phyloP scores from a whole-genome alignment of 257 asterid genomes.

The Striga asiatica region DNA sequence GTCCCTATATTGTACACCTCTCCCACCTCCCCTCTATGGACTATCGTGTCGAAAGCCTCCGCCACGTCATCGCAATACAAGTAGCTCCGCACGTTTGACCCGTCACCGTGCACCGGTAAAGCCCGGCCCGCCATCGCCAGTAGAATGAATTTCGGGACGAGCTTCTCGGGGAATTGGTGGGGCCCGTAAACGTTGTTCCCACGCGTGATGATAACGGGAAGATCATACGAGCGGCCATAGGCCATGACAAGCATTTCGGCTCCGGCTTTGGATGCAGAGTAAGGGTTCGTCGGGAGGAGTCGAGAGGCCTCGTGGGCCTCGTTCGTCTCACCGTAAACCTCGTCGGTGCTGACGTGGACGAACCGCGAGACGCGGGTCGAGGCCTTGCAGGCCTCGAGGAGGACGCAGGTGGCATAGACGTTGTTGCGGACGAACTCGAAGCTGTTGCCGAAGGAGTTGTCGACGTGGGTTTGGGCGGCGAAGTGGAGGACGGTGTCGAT shows the following conservation, averaged over 20 bases:
- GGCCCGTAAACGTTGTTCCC: slow-evolving; percentile 10
- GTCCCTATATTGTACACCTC: not conserved
- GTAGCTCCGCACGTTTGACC: not conserved
- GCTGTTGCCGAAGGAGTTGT: slow-evolving; percentile 5
- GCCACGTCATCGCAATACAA: not conserved
- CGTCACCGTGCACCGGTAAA: not conserved
- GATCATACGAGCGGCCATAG: slow-evolving; percentile 30
- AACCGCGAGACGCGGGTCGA: slow-evolving; percentile 25
- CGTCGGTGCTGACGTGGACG: slow-evolving; percentile 43
- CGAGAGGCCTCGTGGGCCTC: slow-evolving; percentile 36
- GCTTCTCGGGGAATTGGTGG: not conserved
- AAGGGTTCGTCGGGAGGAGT: slow-evolving; percentile 44
- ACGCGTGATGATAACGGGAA: slow-evolving; percentile 42
- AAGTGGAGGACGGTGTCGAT: slow-evolving; percentile 3
- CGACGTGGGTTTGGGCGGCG: not conserved
- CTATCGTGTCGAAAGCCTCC: not conserved
- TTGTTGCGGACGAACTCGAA: slow-evolving; percentile 1
- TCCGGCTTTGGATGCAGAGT: slow-evolving; percentile 44
- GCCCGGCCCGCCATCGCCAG: not conserved
- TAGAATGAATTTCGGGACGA: not conserved
- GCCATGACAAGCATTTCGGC: slow-evolving; percentile 51
- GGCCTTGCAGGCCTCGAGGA: slow-evolving; percentile 1
- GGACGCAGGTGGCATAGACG: not conserved
- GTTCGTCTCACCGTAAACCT: slow-evolving; percentile 45
- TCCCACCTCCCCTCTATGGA: not conserved